Evolutionary conservation across 73 alveolate genomes (phyloP).

Genomic region (Halteria grandinella): DNA sequence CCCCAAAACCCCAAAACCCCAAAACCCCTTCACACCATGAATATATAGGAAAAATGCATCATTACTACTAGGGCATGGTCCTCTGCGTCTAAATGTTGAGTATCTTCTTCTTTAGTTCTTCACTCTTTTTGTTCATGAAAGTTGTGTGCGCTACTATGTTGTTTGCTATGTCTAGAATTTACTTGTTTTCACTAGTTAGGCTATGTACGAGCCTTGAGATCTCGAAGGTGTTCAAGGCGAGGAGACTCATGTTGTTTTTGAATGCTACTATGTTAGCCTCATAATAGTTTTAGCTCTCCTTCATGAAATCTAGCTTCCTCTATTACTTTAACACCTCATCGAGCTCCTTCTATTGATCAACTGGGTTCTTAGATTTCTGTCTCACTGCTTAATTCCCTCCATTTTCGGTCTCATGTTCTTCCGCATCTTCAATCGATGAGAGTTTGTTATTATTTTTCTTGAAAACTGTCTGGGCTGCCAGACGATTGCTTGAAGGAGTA

Average conservation of each 20-base stretch:
- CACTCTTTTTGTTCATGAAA: constrained; percentile 25
- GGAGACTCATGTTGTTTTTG: constrained; percentile 51
- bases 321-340: background rate
- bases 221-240: constrained; percentile 51
- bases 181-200: constrained; percentile 19
- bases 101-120: constrained; percentile 3
- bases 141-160: constrained; percentile 39
- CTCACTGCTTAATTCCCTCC: background rate
- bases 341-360: background rate
- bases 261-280: constrained; percentile 18
- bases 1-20: too few relatives aligned
- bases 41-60: too few relatives aligned
- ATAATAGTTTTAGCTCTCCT: constrained; percentile 31
- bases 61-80: too few relatives aligned
- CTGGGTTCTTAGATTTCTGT: background rate
- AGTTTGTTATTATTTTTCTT: background rate
- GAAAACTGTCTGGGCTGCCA: too few relatives aligned
- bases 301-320: constrained; percentile 4
- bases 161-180: constrained; percentile 21
- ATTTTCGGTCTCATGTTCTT: background rate
- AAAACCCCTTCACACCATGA: too few relatives aligned
- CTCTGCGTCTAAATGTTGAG: too few relatives aligned
- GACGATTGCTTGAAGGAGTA: too few relatives aligned
- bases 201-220: constrained; percentile 14
- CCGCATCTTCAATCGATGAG: background rate